Conservation (phyloP, 2,329 filamentous ascomycete species). For the Calonectria henricotiae region DNA sequence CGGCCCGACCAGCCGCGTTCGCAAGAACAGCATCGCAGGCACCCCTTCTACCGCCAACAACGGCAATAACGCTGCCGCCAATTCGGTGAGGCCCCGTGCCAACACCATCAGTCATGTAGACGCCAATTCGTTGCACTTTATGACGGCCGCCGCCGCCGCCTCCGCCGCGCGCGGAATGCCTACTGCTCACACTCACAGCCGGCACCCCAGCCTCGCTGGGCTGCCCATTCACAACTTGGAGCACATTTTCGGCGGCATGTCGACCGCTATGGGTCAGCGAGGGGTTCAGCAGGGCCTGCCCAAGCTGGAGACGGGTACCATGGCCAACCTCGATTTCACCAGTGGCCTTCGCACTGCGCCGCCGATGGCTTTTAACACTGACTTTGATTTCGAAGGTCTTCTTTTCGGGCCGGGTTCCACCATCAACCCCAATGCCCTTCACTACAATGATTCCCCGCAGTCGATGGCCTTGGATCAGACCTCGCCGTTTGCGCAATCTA, state of each 20-base stretch:
- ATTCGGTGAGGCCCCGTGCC: slow-evolving; percentile 86
- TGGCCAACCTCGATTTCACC: slow-evolving; percentile 76
- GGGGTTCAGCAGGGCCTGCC: slow-evolving; percentile 79
- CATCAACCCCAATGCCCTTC: slow-evolving; percentile 82
- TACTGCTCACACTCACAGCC: slow-evolving; percentile 76
- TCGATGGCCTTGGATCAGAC: slow-evolving; percentile 75
- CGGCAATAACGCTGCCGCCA: slow-evolving; percentile 63
- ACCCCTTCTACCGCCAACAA: slow-evolving; percentile 58
- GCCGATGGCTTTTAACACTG: slow-evolving; percentile 73
- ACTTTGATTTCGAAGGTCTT: slow-evolving; percentile 66
- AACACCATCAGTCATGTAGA: slow-evolving; percentile 98
- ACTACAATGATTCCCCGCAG: slow-evolving; percentile 86
- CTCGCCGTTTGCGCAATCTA: slow-evolving; percentile 73
- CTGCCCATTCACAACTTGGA: slow-evolving; percentile 73
- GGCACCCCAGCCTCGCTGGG: slow-evolving; percentile 83
- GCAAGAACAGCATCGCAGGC: slow-evolving; percentile 91
- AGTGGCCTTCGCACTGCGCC: slow-evolving; percentile 86
- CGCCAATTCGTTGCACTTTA: slow-evolving; percentile 77
- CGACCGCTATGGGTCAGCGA: slow-evolving; percentile 77
- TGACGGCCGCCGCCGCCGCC: slow-evolving; percentile 76
- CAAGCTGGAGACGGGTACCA: slow-evolving; percentile 85
- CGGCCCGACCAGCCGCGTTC: slow-evolving; percentile 79
- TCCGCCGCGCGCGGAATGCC: slow-evolving; percentile 67
- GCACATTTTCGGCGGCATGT: slow-evolving; percentile 82
- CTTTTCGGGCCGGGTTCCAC: slow-evolving; percentile 80